Conservation (phyloP, 2,329 filamentous ascomycete species). For the Fusarium marasasianum region DNA sequence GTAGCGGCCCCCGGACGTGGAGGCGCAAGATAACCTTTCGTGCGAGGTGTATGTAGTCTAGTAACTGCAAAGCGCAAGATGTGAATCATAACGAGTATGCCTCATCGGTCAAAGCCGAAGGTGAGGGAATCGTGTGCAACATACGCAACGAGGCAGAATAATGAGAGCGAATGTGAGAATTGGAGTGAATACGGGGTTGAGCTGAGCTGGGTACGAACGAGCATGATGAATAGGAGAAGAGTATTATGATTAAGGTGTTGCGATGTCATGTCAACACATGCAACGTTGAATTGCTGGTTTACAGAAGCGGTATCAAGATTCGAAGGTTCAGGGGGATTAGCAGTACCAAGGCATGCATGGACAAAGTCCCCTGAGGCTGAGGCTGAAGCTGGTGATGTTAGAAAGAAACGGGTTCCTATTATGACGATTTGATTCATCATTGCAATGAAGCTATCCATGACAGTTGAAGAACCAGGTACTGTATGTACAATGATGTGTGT, state of each 20-base stretch:
- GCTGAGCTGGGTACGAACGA: background rate
- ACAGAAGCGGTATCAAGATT: constrained; percentile 19
- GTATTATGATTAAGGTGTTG: background rate
- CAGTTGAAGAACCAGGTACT: background rate
- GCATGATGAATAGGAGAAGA: background rate
- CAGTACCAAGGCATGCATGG: background rate
- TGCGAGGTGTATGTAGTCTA: constrained; percentile 1
- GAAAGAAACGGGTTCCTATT: background rate
- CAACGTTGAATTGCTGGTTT: background rate
- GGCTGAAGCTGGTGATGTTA: constrained; percentile 1
- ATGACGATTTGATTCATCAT: background rate
- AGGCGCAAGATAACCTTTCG: constrained; percentile 20
- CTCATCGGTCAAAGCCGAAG: constrained; percentile 28
- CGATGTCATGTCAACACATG: background rate
- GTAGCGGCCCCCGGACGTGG: constrained; percentile 6
- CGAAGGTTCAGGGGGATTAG: constrained; percentile 2
- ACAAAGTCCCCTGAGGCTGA: constrained; percentile 24
- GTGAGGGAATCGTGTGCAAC: background rate
- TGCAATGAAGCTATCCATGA: background rate
- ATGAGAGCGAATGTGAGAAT: background rate
- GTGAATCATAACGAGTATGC: constrained; percentile 14
- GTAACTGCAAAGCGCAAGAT: constrained; percentile 1
- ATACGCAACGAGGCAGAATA: constrained; percentile 2
- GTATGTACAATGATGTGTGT: background rate
- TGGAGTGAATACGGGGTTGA: background rate